Evolutionary conservation across 345 rosid species (phyloP), one percentile per base, ranked within the genome.

Genomic region (Toxicodendron radicans): DNA sequence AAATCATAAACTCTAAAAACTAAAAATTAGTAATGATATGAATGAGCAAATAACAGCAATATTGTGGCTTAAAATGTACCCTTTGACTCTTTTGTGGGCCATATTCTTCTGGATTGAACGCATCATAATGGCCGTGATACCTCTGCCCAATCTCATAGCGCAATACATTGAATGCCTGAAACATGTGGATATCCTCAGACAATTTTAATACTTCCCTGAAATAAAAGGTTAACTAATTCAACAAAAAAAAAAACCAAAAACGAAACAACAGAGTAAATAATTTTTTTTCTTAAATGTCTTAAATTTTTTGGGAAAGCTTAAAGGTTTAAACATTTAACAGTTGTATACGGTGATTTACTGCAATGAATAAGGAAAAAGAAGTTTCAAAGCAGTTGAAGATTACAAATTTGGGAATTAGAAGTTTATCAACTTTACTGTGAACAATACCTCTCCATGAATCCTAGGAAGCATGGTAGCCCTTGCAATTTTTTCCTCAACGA

Each of bases 101-200:
- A 54, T 91, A 95, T 74, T 95, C 96, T 12, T 87, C 76, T 33
- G 97, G 90, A 73, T 82, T 78, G 81, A 92, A 92, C 5, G 93
- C 93, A 76, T 95, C 99, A 59, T 87, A 92, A 73, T 95, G 99
- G 52, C 97, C 84, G 82, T 91, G 82, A 84, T 95, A 92, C 88
- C 85, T 93, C 79, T 95, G 97, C 14, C 98, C 98, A 58, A 89
- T 74, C 80, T 91, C 92, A 71, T 95, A 95, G 20, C 91, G 85
- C 87, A 95, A 73, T 64, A 95, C 72, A 79, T 92, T 92, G 89
- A 95, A 92, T 66, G 94, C 85, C 99, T 95, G 93, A 76, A 87
- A 84, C 78, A 88, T 20, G 78, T 80, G 75, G 79, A 75, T 66
- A 77, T 66, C 78, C 80, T 73, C 75, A 81, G 62, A 87, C 62